Base-by-base conservation (phyloP, 768 basidiomycete species). In the Pholiota molesta region DNA sequence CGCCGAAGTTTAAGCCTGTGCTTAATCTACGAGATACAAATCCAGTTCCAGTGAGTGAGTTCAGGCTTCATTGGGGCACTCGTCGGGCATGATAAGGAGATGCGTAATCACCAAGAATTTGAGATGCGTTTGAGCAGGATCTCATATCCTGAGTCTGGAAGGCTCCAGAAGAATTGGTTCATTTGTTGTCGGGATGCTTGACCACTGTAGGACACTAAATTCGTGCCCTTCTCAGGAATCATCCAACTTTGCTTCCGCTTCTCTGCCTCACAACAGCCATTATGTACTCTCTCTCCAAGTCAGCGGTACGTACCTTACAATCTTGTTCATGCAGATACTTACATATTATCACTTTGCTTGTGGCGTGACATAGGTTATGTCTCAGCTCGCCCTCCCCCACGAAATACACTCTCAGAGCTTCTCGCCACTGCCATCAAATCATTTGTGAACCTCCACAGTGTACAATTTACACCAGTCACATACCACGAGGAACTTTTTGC, bases 281-380 rank as follows among this genome's bases (percentile, higher is more conserved):
- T 70, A 79, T 64, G 84, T 86, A 2, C 65, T 68, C 9, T 69
- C 74, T 55, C 69, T 86, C 19, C 76, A 81, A 71, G 74, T 87
- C 40, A 72, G 72, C 53, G 84, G 85, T 85, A 72, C 29, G 71
- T 65, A 31, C 59, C 37, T 16, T 37, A 11, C 11, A 37, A 3
- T 37, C 35, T 16, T 37, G 35, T 37, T 23, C 42, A 29, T 55
- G 49, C 39, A 60, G n/a, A 39, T 53, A 26, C 63, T 55, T 11
- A 65, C 19, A 16, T 23, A 40, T 26, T 35, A 9, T 49, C 19
- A 23, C 31, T 17, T 33, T 31, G 6, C 31, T 31, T 31, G 31
- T 31, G 31, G 6, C 6, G 29, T 44, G 40, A 14, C n/a, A 14
- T 57, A 72, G 73, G 69, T 23, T 71, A 64, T 49, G 65, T 73